These are phyloP conservation scores for Zelopaecilomyces penicillatus DNA, from an alignment of 2,329 filamentous ascomycete genomes.

Conservation along the genomic window DNA sequence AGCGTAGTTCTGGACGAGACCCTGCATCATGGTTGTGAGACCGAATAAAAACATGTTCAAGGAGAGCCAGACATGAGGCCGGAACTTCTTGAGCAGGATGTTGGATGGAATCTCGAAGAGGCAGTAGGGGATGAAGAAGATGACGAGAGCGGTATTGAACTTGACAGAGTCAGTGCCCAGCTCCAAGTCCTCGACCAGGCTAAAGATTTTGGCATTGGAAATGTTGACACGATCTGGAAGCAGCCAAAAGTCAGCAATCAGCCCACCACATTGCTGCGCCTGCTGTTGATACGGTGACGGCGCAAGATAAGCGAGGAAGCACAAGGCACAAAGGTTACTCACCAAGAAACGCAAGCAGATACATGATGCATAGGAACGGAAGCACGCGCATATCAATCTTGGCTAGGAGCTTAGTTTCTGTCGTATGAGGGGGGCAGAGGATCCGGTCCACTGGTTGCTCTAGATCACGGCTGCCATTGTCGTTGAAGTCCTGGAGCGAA, in stretches of 20 bases:
- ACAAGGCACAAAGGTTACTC: constrained; percentile 7
- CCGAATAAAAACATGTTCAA: constrained; percentile 81
- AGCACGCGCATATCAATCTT: constrained; percentile 66
- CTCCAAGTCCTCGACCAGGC: constrained; percentile 52
- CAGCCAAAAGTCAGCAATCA: neutral
- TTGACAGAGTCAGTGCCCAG: constrained; percentile 39
- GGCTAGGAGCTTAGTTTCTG: constrained; percentile 55
- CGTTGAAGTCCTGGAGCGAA: constrained; percentile 8
- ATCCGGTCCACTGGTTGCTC: constrained; percentile 1
- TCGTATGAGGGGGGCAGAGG: constrained; percentile 44
- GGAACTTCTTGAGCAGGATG: constrained; percentile 56
- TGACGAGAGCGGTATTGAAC: constrained; percentile 69
- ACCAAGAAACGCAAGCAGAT: constrained; percentile 60
- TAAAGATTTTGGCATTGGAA: constrained; percentile 64
- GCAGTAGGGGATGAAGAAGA: constrained; percentile 76
- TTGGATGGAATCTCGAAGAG: constrained; percentile 61
- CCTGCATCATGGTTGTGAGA: constrained; percentile 65
- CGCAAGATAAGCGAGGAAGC: neutral
- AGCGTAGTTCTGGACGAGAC: constrained; percentile 66
- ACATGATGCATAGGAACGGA: constrained; percentile 65
- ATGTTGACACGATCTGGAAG: constrained; percentile 62
- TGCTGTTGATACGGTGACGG: neutral
- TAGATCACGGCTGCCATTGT: constrained; percentile 4
- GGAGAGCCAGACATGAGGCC: constrained; percentile 63
- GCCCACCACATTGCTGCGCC: neutral